A percentile compares a stretch with the other conserved stretches of the same genome.
These are phyloP conservation scores for Starmerella vaccinii DNA, from an alignment of 805 yeast genomes.

Conservation along the genomic window DNA sequence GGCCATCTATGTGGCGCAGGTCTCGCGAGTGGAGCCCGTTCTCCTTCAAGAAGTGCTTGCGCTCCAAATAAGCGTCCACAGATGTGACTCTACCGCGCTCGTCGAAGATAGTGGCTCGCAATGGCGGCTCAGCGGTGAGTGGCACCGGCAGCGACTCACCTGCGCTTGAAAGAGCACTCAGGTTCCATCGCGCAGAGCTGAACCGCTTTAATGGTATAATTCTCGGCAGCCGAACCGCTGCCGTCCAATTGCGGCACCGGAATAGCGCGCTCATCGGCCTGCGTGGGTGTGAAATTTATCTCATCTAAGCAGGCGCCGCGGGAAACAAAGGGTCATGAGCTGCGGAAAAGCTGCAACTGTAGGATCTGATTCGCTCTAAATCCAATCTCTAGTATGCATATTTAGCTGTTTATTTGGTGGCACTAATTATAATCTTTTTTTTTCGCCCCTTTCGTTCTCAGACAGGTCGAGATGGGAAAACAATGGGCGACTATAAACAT, in stretches of 20 bases:
- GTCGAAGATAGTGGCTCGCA: slow-evolving; percentile 51
- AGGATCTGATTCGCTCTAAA: too few relatives aligned
- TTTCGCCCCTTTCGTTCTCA: too few relatives aligned
- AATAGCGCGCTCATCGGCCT: not conserved
- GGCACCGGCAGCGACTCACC: not conserved
- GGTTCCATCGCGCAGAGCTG: not conserved
- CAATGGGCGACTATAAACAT: too few relatives aligned
- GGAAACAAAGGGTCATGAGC: too few relatives aligned
- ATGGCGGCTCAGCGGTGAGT: slow-evolving; percentile 19
- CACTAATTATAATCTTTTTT: too few relatives aligned
- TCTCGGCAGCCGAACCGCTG: not conserved
- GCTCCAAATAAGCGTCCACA: slow-evolving; percentile 48
- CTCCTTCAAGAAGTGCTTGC: slow-evolving; percentile 47
- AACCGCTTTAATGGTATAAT: not conserved
- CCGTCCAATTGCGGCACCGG: not conserved
- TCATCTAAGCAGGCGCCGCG: slow-evolving; percentile 6
- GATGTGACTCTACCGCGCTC: slow-evolving; percentile 45
- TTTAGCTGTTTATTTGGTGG: too few relatives aligned
- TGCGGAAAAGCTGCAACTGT: too few relatives aligned
- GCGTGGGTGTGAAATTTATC: not conserved
- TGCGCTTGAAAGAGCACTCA: not conserved
- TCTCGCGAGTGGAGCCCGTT: slow-evolving; percentile 79
- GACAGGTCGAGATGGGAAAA: too few relatives aligned
- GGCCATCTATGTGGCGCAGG: slow-evolving; percentile 61
- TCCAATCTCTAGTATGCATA: too few relatives aligned